These are phyloP conservation scores for Rhodotorula taiwanensis DNA, from an alignment of 768 basidiomycete species.

Conservation along the genomic window DNA sequence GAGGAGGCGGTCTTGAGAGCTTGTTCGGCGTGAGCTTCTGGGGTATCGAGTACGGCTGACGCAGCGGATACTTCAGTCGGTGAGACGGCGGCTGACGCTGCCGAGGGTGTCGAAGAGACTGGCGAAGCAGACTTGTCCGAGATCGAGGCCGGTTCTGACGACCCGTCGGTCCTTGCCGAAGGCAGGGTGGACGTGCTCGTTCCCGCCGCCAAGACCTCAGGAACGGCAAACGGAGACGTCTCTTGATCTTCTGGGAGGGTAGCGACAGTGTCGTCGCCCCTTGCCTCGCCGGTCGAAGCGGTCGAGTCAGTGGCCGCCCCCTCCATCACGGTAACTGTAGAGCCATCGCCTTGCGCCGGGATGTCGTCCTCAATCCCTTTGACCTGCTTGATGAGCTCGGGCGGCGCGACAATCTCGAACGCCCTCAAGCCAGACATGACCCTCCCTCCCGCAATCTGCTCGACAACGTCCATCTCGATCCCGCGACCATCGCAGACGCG, in stretches of 20 bases:
- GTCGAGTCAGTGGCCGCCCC: background rate
- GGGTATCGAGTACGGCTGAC: background rate
- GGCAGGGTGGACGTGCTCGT: background rate
- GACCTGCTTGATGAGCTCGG: constrained; percentile 19
- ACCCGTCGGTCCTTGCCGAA: background rate
- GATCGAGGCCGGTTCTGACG: background rate
- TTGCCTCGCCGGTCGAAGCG: background rate
- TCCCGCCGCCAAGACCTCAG: background rate
- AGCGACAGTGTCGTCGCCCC: background rate
- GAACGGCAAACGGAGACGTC: constrained; percentile 25
- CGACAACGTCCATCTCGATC: constrained; percentile 36
- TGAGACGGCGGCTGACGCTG: too few species aligned
- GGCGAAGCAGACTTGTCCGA: background rate
- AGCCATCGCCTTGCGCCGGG: background rate
- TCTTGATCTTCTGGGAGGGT: constrained; percentile 22
- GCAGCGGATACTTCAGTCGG: too few species aligned
- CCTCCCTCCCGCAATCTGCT: constrained; percentile 40
- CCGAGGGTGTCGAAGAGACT: background rate
- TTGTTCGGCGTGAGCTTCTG: background rate
- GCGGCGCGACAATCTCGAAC: constrained; percentile 33
- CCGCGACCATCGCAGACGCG: constrained; percentile 36
- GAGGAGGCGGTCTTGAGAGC: background rate
- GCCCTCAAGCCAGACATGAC: constrained; percentile 38
- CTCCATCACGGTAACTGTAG: background rate
- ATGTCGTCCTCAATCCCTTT: constrained; percentile 21